Conservation (phyloP, 1,139 yeast genomes). For the Magnusiomyces magnusii region DNA sequence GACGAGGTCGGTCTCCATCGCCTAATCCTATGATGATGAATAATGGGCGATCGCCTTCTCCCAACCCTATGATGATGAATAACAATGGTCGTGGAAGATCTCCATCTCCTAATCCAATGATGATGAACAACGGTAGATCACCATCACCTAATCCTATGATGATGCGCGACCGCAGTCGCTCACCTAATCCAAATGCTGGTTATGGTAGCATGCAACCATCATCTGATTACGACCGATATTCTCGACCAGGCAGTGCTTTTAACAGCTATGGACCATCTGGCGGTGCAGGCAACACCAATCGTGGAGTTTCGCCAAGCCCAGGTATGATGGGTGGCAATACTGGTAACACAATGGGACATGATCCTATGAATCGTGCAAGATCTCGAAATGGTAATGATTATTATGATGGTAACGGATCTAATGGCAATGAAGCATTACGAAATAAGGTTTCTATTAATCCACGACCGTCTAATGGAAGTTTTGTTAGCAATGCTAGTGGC, state of each 20-base stretch:
- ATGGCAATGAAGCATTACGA: background rate
- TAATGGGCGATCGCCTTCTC: slow-evolving; percentile 8
- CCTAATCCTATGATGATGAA: slow-evolving; percentile 7
- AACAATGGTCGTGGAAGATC: slow-evolving; percentile 1
- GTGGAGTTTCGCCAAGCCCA: slow-evolving; percentile 4
- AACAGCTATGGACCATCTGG: background rate
- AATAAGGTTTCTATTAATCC: background rate
- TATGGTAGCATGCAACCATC: background rate
- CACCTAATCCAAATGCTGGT: slow-evolving; percentile 19
- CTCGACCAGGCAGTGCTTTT: background rate
- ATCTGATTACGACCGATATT: slow-evolving; percentile 5
- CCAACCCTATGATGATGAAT: slow-evolving; percentile 5
- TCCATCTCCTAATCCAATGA: slow-evolving; percentile 7
- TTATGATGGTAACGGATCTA: background rate
- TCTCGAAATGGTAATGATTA: background rate
- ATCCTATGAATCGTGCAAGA: background rate
- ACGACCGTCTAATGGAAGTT: background rate
- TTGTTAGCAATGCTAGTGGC: slow-evolving; percentile 1
- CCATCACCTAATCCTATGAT: slow-evolving; percentile 14
- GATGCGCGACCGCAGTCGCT: slow-evolving; percentile 17
- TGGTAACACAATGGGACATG: background rate
- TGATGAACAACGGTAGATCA: slow-evolving; percentile 3
- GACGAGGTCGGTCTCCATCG: slow-evolving; percentile 7
- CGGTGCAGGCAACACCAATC: background rate
- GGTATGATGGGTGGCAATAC: background rate